These are phyloP conservation scores for Clavariopsis aquatica DNA, from an alignment of 495 filamentous ascomycete genomes.

Conservation along the genomic window DNA sequence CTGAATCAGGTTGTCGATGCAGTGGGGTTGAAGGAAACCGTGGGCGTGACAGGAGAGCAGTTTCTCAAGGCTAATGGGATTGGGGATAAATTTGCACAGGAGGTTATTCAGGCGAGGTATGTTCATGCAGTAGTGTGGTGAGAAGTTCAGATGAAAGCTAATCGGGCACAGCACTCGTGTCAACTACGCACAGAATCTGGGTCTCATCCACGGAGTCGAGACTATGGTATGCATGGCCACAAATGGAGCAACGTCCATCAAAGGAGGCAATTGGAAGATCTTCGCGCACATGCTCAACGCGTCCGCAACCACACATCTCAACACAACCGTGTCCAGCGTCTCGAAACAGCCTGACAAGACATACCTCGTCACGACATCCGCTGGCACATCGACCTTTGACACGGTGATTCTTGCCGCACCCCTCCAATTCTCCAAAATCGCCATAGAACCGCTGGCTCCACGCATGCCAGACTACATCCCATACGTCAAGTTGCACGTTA, in stretches of 20 bases:
- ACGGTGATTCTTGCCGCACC: slow-evolving; percentile 77
- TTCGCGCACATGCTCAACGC: slow-evolving; percentile 76
- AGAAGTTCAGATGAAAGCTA: background rate
- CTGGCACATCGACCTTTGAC: slow-evolving; percentile 58
- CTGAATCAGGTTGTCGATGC: slow-evolving; percentile 66
- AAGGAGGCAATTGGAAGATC: slow-evolving; percentile 94
- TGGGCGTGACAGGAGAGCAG: slow-evolving; percentile 68
- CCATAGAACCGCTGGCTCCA: slow-evolving; percentile 53
- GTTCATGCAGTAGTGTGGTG: background rate
- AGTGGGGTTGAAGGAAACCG: slow-evolving; percentile 64
- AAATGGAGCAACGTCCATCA: slow-evolving; percentile 74
- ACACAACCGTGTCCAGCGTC: slow-evolving; percentile 68
- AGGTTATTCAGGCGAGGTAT: slow-evolving; percentile 79
- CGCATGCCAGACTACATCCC: slow-evolving; percentile 67
- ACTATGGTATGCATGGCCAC: slow-evolving; percentile 94
- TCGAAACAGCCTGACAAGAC: slow-evolving; percentile 50
- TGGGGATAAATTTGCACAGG: slow-evolving; percentile 64
- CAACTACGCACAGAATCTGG: slow-evolving; percentile 91
- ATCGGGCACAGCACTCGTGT: slow-evolving; percentile 67
- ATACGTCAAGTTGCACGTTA: slow-evolving; percentile 83
- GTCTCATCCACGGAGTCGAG: slow-evolving; percentile 81
- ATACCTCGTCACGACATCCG: slow-evolving; percentile 55
- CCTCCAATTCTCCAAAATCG: slow-evolving; percentile 73
- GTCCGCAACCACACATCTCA: slow-evolving; percentile 64
- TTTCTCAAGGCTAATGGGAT: slow-evolving; percentile 71